Conservation (phyloP, 75 land plant species). For the Selaginella moellendorffii region DNA sequence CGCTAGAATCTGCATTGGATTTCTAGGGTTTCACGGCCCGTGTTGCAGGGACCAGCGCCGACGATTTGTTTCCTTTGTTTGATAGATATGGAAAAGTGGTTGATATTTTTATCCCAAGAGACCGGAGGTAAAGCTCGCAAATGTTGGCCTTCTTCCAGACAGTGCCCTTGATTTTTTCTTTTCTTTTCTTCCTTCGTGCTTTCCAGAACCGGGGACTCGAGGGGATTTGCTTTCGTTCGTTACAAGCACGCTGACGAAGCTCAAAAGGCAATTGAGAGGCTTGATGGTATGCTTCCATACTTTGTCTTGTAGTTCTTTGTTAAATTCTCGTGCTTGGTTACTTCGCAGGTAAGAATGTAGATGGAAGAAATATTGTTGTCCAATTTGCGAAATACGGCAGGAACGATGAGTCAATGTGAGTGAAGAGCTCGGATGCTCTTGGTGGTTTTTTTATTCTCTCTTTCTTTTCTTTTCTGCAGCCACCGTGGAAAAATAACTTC, state of each 20-base stretch:
- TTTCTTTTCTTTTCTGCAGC: slow-evolving; percentile 24
- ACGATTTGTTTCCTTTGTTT: slow-evolving; percentile 88
- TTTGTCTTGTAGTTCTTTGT: no score
- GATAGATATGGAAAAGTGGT: slow-evolving; percentile 96
- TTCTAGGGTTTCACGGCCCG: not conserved
- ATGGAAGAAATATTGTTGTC: slow-evolving; percentile 76
- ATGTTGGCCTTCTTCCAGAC: no score
- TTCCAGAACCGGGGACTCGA: slow-evolving; percentile 84
- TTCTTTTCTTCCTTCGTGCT: not conserved
- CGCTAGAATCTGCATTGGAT: not conserved
- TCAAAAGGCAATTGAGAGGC: slow-evolving; percentile 79
- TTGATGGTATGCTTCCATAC: slow-evolving; percentile 71
- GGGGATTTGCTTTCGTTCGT: slow-evolving; percentile 96
- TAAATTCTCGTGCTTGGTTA: no score
- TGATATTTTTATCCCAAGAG: slow-evolving; percentile 81
- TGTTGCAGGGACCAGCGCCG: slow-evolving; percentile 76
- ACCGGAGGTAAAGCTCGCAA: slow-evolving; percentile 55
- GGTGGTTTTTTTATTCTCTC: slow-evolving; percentile 8
- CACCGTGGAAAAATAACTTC: slow-evolving; percentile 55
- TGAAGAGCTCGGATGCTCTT: slow-evolving; percentile 4
- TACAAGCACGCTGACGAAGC: slow-evolving; percentile 96
- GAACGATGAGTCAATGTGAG: slow-evolving; percentile 70
- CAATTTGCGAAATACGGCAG: slow-evolving; percentile 89
- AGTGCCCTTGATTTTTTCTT: not conserved
- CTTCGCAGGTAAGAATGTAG: slow-evolving; percentile 50